Conservation (phyloP, 352 stramenopile genomes). For the Phytophthora sp. region DNA sequence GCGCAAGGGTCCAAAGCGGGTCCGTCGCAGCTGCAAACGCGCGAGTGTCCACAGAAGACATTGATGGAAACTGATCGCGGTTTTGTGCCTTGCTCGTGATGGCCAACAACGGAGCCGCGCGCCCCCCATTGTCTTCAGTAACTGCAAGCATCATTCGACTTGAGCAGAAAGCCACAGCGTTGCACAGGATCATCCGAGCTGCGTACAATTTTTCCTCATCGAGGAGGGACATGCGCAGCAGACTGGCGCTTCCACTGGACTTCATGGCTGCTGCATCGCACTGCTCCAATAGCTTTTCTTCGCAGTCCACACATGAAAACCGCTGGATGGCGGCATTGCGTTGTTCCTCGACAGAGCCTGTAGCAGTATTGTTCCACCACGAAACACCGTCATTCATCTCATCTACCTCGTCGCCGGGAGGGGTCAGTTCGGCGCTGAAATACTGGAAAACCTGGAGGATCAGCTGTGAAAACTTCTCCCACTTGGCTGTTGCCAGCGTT, state of each 20-base stretch:
- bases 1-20: constrained; percentile 64
- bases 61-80: constrained; percentile 49
- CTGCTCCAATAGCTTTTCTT: constrained; percentile 54
- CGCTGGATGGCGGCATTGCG: constrained; percentile 51
- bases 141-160: constrained; percentile 75
- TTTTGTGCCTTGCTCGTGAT: constrained; percentile 47
- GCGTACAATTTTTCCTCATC: constrained; percentile 84
- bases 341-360: constrained; percentile 53
- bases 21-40: constrained; percentile 64
- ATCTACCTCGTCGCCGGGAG: constrained; percentile 41
- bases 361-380: constrained; percentile 59
- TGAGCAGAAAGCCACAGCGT: constrained; percentile 73
- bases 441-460: constrained; percentile 74
- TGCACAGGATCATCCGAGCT: constrained; percentile 83
- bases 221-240: constrained; percentile 72
- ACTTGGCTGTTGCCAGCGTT: constrained; percentile 64
- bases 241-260: constrained; percentile 36
- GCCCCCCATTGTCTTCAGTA: constrained; percentile 39
- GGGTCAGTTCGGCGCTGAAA: constrained; percentile 63
- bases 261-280: constrained; percentile 36
- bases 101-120: constrained; percentile 55
- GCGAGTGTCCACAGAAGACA: constrained; percentile 58
- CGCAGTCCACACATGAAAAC: constrained; percentile 45
- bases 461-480: constrained; percentile 77
- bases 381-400: constrained; percentile 36